Evolutionary conservation across 1,284 basidiomycete species (phyloP).

Genomic region (Leccinum subrobustum): DNA sequence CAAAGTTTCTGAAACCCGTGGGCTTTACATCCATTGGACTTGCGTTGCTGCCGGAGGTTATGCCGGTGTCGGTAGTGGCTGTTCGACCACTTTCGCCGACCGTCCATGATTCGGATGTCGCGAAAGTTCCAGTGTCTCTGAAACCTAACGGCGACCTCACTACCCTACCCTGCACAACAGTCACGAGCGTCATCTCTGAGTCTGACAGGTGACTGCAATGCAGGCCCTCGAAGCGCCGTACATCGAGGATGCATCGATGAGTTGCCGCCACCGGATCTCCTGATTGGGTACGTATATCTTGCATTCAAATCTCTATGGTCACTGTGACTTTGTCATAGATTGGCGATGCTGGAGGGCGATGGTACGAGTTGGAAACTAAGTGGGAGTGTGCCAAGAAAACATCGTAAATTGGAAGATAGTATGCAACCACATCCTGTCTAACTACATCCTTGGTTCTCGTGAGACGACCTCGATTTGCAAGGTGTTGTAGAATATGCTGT

Average conservation of each 20-base stretch:
- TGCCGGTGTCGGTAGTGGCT: constrained; percentile 8
- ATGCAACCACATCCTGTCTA: constrained; percentile 31
- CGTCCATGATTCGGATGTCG: constrained; percentile 15
- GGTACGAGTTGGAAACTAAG: constrained; percentile 93
- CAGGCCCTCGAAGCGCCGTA: constrained; percentile 83
- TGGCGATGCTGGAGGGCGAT: constrained; percentile 85
- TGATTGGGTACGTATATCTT: constrained; percentile 65
- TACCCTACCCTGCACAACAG: constrained; percentile 2
- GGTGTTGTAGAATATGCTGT: constrained; percentile 44
- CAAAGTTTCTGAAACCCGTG: constrained; percentile 36
- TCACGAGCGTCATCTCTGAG: no score
- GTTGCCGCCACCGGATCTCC: constrained; percentile 70
- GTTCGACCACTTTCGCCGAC: constrained; percentile 16
- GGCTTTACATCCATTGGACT: constrained; percentile 65
- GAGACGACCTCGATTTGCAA: constrained; percentile 60
- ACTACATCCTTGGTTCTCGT: constrained; percentile 14
- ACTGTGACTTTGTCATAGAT: constrained; percentile 41
- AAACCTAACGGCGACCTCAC: constrained; percentile 27
- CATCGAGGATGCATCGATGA: constrained; percentile 64
- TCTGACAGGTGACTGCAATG: constrained; percentile 65
- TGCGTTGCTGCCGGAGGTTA: constrained; percentile 11
- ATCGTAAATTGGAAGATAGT: constrained; percentile 47
- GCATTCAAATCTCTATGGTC: background rate
- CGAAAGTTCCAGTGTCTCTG: constrained; percentile 24
- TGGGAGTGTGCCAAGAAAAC: constrained; percentile 76